Conservation (phyloP, 2,329 filamentous ascomycete species). For the Cylindrodendrum hubeiense region DNA sequence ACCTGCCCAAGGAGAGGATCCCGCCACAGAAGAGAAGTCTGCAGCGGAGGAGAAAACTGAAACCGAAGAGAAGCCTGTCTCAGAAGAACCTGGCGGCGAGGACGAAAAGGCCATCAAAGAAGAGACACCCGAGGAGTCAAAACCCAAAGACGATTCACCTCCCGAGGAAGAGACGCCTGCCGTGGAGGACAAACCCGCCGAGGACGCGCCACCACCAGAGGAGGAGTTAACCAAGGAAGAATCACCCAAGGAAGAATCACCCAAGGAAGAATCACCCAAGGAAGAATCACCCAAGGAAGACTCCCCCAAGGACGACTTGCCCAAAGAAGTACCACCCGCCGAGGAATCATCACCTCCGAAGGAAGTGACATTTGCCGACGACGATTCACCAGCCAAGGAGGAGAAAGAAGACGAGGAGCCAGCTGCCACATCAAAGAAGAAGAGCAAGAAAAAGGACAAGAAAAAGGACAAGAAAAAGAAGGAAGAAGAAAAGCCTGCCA, state of each 20-base stretch:
- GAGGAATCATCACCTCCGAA: slow-evolving; percentile 25
- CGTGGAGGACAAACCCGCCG: slow-evolving; percentile 17
- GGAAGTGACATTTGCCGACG: slow-evolving; percentile 9
- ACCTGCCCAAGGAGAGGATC: slow-evolving; percentile 16
- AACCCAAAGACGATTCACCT: slow-evolving; percentile 2
- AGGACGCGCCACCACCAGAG: slow-evolving; percentile 19
- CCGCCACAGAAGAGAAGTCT: slow-evolving; percentile 13
- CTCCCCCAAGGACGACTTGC: not conserved
- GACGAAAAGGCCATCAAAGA: slow-evolving; percentile 1
- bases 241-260: slow-evolving; percentile 9
- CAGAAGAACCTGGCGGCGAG: slow-evolving; percentile 2
- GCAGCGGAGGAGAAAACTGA: slow-evolving; percentile 1
- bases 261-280: too few relatives aligned
- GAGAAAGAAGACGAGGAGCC: slow-evolving; percentile 26
- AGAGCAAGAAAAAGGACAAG: slow-evolving; percentile 38
- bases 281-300: slow-evolving; percentile 8
- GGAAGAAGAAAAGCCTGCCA: slow-evolving; percentile 24
- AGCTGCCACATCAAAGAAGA: slow-evolving; percentile 20
- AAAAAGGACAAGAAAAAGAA: slow-evolving; percentile 23
- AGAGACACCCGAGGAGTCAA: slow-evolving; percentile 13
- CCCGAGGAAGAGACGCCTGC: not conserved
- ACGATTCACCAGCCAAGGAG: slow-evolving; percentile 14
- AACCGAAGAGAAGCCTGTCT: slow-evolving; percentile 5
- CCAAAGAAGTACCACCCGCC: slow-evolving; percentile 24
- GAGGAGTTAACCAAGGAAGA: slow-evolving; percentile 22